Conservation (phyloP, 805 yeast genomes). For the Lipomyces chichibuensis region DNA sequence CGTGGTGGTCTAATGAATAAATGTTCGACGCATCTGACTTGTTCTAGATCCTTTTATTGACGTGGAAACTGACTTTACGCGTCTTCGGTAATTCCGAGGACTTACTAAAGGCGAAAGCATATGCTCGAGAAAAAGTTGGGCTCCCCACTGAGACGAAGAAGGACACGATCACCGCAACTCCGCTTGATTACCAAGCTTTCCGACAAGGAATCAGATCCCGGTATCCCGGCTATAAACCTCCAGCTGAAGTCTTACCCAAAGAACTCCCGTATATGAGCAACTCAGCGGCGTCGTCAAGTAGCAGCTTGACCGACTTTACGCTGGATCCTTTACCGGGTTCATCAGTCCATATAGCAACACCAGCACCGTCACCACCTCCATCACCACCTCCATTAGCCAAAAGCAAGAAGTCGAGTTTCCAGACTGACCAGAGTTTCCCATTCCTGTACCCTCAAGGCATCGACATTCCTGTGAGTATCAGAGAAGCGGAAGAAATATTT, state of each 20-base stretch:
- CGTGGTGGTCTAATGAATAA: neutral
- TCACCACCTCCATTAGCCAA: conserved; percentile 49
- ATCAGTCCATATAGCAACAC: conserved; percentile 76
- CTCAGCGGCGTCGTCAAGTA: conserved; percentile 59
- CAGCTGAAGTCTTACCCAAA: conserved; percentile 50
- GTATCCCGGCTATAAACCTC: conserved; percentile 68
- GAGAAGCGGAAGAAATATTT: conserved; percentile 76
- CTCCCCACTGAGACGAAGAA: conserved; percentile 30
- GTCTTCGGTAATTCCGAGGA: conserved; percentile 22
- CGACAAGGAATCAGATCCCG: conserved; percentile 72
- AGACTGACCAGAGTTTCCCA: conserved; percentile 69
- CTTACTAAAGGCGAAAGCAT: conserved; percentile 16
- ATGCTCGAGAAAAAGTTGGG: conserved; percentile 21
- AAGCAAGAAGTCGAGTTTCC: conserved; percentile 50
- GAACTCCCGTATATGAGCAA: conserved; percentile 43
- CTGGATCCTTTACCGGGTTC: conserved; percentile 56
- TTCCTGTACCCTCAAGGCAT: conserved; percentile 59
- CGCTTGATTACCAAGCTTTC: conserved; percentile 81
- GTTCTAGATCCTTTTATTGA: conserved; percentile 17
- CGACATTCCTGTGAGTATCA: conserved; percentile 69
- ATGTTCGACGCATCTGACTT: neutral
- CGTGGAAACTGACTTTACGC: conserved; percentile 23
- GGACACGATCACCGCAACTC: conserved; percentile 59
- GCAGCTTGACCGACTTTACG: conserved; percentile 50
- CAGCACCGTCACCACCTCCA: conserved; percentile 80